Evolutionary conservation across 2,329 filamentous ascomycete species (phyloP).

Genomic region (Epichloe uncinata): DNA sequence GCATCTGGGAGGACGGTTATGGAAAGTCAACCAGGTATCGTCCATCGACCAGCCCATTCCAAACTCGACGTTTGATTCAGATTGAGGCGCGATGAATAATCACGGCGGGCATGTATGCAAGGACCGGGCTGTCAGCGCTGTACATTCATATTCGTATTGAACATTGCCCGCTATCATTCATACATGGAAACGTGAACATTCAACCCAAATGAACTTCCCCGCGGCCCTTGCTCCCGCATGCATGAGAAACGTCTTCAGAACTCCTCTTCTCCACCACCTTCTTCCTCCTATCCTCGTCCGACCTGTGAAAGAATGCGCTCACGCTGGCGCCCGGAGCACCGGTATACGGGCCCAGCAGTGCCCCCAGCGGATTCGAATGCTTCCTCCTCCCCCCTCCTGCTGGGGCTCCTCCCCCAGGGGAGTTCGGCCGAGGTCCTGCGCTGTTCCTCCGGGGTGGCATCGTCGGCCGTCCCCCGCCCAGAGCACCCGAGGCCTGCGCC

Average conservation of each 20-base stretch:
- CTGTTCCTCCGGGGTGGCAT: constrained; percentile 30
- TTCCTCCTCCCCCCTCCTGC: constrained; percentile 10
- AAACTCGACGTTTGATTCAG: too few relatives aligned
- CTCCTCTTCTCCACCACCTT: constrained; percentile 31
- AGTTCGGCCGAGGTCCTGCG: constrained; percentile 19
- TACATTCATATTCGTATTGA: too few relatives aligned
- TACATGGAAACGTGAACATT: too few relatives aligned
- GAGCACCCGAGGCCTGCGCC: constrained; percentile 6
- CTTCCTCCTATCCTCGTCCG: constrained; percentile 26
- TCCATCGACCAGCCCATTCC: too few relatives aligned
- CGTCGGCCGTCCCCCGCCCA: constrained; percentile 9
- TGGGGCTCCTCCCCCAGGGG: neutral
- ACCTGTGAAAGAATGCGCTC: constrained; percentile 29
- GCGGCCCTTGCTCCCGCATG: too few relatives aligned
- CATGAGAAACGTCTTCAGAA: constrained; percentile 14
- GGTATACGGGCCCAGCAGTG: constrained; percentile 7
- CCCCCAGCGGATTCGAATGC: constrained; percentile 15
- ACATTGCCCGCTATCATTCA: too few relatives aligned
- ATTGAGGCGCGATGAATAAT: too few relatives aligned
- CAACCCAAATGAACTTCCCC: too few relatives aligned
- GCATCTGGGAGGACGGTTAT: too few relatives aligned
- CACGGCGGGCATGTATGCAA: too few relatives aligned
- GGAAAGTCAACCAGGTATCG: too few relatives aligned
- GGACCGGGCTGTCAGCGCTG: too few relatives aligned
- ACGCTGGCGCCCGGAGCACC: constrained; percentile 18